These are phyloP conservation scores for Penicillium sp. DNA, from an alignment of 2,329 filamentous ascomycete genomes.

Conservation along the genomic window DNA sequence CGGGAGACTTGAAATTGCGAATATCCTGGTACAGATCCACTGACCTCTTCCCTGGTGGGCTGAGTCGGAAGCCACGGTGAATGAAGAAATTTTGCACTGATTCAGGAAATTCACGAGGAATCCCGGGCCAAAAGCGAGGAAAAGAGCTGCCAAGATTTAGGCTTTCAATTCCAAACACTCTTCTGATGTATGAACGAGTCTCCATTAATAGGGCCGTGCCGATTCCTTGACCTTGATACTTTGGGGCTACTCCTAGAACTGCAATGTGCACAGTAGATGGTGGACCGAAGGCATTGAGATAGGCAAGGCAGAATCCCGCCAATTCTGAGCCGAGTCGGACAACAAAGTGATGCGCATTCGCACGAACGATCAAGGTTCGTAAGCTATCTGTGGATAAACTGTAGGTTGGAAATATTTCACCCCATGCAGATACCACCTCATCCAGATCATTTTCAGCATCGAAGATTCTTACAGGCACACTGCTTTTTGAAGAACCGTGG, in stretches of 20 bases:
- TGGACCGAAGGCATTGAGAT: slow-evolving; percentile 26
- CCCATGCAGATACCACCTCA: slow-evolving; percentile 35
- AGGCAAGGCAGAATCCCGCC: slow-evolving; percentile 42
- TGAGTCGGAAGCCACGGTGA: slow-evolving; percentile 42
- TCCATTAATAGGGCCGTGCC: slow-evolving; percentile 38
- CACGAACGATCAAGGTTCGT: slow-evolving; percentile 25
- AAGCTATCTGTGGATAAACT: slow-evolving; percentile 29
- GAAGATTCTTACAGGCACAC: slow-evolving; percentile 18
- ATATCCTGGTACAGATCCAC: slow-evolving; percentile 46
- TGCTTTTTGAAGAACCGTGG: slow-evolving; percentile 9
- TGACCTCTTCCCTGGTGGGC: slow-evolving; percentile 23
- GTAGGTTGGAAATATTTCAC: slow-evolving; percentile 39
- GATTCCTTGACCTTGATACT: slow-evolving; percentile 38
- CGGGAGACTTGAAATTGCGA: slow-evolving; percentile 33
- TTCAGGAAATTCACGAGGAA: slow-evolving; percentile 41
- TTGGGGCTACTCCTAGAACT: slow-evolving; percentile 38
- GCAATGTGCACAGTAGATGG: slow-evolving; percentile 34
- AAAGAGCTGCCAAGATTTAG: slow-evolving; percentile 34
- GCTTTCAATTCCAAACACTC: slow-evolving; percentile 23
- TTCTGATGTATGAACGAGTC: slow-evolving; percentile 27
- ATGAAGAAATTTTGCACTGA: slow-evolving; percentile 41
- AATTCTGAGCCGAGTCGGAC: slow-evolving; percentile 28
- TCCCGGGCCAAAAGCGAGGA: slow-evolving; percentile 49
- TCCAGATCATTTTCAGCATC: slow-evolving; percentile 28
- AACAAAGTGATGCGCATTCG: slow-evolving; percentile 36